A percentile compares a stretch with the other conserved stretches of the same genome.
Evolutionary conservation across 345 rosid genomes (phyloP).

Genomic region (Ailanthus altissimus): DNA sequence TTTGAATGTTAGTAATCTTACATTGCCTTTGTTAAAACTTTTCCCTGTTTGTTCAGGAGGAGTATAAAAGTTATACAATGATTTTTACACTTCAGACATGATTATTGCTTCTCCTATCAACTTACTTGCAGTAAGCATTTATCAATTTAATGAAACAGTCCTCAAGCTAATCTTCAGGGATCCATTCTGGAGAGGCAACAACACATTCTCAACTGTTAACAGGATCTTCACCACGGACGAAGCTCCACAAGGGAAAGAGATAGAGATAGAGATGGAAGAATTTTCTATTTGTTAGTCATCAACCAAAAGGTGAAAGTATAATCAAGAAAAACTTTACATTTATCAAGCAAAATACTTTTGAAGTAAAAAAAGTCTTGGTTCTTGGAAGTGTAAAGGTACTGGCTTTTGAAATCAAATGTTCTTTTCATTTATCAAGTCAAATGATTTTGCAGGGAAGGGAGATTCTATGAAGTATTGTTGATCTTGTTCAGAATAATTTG

Average conservation of each 20-base stretch:
- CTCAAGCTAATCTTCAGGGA: too few species aligned
- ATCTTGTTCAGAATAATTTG: constrained; percentile 89
- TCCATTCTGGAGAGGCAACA: too few species aligned
- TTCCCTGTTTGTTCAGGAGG: constrained; percentile 49
- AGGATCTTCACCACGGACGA: constrained; percentile 75
- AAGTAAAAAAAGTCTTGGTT: too few species aligned
- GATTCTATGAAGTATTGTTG: constrained; percentile 91
- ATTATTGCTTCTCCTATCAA: constrained; percentile 88
- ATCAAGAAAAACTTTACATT: too few species aligned
- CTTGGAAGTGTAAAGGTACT: neutral
- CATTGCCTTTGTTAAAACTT: neutral
- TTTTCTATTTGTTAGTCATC: too few species aligned
- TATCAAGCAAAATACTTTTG: too few species aligned
- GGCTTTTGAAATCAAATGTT: constrained; percentile 6
- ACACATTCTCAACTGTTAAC: too few species aligned
- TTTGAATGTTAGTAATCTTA: constrained; percentile 10
- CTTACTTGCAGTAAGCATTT: constrained; percentile 56
- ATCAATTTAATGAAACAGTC: too few species aligned
- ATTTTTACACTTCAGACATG: constrained; percentile 85
- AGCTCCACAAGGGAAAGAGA: constrained; percentile 87
- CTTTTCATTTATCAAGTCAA: constrained; percentile 19
- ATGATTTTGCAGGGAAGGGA: constrained; percentile 82
- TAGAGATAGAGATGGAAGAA: constrained; percentile 75
- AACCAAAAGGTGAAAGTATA: too few species aligned
- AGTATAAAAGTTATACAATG: constrained; percentile 77